Evolutionary conservation across 768 basidiomycete genomes (phyloP).

Genomic region (Ramaria sp.): DNA sequence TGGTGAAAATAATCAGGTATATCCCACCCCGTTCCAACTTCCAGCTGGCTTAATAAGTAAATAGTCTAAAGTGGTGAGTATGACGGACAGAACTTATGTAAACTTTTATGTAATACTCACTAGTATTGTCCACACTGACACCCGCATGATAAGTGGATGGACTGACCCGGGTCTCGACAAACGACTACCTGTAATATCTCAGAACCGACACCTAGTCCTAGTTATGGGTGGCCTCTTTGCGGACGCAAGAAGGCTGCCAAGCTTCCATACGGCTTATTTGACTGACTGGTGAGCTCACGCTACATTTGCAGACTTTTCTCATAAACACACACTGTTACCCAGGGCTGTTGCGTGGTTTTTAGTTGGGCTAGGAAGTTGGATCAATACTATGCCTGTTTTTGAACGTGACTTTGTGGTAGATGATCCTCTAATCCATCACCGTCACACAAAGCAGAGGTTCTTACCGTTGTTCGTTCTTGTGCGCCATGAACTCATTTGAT

Average conservation of each 20-base stretch:
- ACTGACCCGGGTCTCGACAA: no score
- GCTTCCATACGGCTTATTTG: background rate
- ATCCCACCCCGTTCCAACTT: background rate
- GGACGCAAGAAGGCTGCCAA: background rate
- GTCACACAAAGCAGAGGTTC: constrained; percentile 31
- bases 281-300: background rate
- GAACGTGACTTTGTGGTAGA: constrained; percentile 38
- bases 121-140: no score
- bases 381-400: constrained; percentile 27
- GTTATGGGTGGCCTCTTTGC: no score
- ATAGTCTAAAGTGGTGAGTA: background rate
- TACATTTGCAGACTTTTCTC: background rate
- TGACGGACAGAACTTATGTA: background rate
- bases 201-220: no score
- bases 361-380: background rate
- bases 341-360: constrained; percentile 6
- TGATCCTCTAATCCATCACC: constrained; percentile 44
- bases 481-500: background rate
- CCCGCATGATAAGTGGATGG: no score
- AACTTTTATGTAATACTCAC: background rate
- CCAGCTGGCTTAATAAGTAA: background rate
- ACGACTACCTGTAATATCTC: no score
- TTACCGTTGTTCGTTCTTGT: background rate
- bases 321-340: background rate
- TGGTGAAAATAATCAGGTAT: no score